These are phyloP conservation scores for Triticum timopheevii DNA, from an alignment of 176 grass and related monocot genomes.

Conservation along the genomic window DNA sequence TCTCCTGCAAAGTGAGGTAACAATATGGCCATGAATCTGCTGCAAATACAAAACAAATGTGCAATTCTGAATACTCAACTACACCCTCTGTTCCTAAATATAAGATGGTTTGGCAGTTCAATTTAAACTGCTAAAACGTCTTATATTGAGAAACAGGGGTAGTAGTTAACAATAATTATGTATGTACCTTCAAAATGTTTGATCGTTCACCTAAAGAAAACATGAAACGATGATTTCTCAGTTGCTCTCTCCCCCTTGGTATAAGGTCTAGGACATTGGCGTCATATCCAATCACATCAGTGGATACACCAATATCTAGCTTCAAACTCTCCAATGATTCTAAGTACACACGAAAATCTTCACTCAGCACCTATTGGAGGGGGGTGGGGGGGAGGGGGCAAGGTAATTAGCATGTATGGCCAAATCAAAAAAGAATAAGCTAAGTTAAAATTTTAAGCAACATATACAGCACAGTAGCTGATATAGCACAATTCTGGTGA, in stretches of 20 bases:
- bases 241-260: conserved; percentile 60
- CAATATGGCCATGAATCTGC: conserved; percentile 5
- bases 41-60: conserved; percentile 1
- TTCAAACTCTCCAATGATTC: conserved; percentile 76
- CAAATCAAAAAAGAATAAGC: not conserved
- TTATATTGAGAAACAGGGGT: too few relatives aligned
- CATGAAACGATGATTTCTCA: conserved; percentile 62
- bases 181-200: conserved; percentile 81
- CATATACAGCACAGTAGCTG: not conserved
- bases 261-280: conserved; percentile 53
- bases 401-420: not conserved
- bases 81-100: too few relatives aligned
- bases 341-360: conserved; percentile 70
- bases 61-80: not conserved
- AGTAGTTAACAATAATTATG: not conserved
- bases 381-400: conserved; percentile 11
- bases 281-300: conserved; percentile 64
- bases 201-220: conserved; percentile 84
- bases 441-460: not conserved
- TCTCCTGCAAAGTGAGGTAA: conserved; percentile 54
- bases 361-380: conserved; percentile 58
- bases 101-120: too few relatives aligned
- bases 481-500: too few relatives aligned
- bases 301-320: conserved; percentile 54
- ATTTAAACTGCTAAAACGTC: too few relatives aligned